Base-by-base conservation (phyloP, 257 asterid genomes). In the Solanum clarkiae region DNA sequence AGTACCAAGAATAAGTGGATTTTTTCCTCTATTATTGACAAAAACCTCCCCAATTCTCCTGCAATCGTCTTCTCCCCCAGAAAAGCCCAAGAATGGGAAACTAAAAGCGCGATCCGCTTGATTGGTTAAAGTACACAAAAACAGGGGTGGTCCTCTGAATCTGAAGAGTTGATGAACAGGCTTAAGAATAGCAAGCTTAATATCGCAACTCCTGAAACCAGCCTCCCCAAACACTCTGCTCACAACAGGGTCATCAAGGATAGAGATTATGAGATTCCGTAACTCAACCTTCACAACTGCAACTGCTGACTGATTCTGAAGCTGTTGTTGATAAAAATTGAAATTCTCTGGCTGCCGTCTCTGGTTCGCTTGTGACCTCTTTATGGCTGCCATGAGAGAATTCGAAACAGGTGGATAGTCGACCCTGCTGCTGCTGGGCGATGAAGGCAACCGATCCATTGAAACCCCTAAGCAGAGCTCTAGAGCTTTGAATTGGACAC, bases 191-290 rank as follows among this genome's bases (percentile, higher is more conserved):
- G 98, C 97, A 86, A 94, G 55, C 84, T 96, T 96, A 5, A 96
- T 92, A 84, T 95, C 98, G 84, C 91, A 90, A 85, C 98, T 96
- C 85, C 95, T 84, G 40, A 95, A 94, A 5, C 99, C 99, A 3
- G 98, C 98, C 86, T 96, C 99, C 9, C 94, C 97, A 14, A 96
- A 91, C 1, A 96, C 97, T 53, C 97, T 87, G 84, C 98, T 96
- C 86, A 96, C 98, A 55, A 93, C 84, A 2, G 98, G 99, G 47
- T 96, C 99, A 80, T 96, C 99, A 8, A 96, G 93, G 81, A 96
- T 90, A 55, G 98, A 94, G 0, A 94, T 65, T 6, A 94, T 85
- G 90, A 96, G 87, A 85, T 93, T 95, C 84, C 82, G 92, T 24
- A 96, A 88, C 93, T 96, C 99, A 20, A 95, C 99, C 81, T 90